Percentiles rank a stretch among this genome's conserved stretches.
Conservation (phyloP, 495 filamentous ascomycete species). For the Penicillium ochrochloron region DNA sequence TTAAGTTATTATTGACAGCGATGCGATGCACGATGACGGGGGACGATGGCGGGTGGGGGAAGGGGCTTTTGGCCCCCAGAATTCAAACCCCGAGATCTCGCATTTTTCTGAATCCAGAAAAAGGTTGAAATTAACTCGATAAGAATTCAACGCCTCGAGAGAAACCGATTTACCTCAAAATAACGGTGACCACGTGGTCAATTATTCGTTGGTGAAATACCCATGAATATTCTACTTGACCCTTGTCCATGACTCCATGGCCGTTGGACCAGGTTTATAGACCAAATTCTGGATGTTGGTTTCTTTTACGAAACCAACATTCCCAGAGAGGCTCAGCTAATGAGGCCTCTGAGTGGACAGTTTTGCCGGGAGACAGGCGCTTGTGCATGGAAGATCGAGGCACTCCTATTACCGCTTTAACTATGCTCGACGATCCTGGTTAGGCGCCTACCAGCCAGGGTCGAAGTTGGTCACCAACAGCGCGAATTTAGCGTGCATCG, state of each 20-base stretch:
- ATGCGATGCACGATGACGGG: neutral
- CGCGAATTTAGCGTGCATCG: neutral
- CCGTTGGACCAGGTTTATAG: neutral
- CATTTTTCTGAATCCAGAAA: neutral
- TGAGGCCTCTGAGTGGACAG: neutral
- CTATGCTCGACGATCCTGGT: neutral
- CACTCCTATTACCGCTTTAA: neutral
- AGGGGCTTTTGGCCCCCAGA: slow-evolving; percentile 1
- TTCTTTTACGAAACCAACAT: slow-evolving; percentile 7
- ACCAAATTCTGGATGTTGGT: neutral
- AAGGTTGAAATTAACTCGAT: neutral
- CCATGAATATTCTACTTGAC: neutral
- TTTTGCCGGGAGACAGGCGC: neutral
- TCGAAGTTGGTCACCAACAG: slow-evolving; percentile 3
- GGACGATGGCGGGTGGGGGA: neutral
- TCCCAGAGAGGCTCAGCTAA: neutral
- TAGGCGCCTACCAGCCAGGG: neutral
- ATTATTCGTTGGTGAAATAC: neutral
- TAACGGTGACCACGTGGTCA: neutral
- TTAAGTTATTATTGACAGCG: neutral
- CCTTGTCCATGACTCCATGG: neutral
- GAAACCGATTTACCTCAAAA: neutral
- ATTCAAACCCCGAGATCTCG: neutral
- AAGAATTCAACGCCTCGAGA: neutral
- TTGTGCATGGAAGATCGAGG: slow-evolving; percentile 5